Conservation (phyloP, 2,329 filamentous ascomycete species). For the Aspergillus terreus region DNA sequence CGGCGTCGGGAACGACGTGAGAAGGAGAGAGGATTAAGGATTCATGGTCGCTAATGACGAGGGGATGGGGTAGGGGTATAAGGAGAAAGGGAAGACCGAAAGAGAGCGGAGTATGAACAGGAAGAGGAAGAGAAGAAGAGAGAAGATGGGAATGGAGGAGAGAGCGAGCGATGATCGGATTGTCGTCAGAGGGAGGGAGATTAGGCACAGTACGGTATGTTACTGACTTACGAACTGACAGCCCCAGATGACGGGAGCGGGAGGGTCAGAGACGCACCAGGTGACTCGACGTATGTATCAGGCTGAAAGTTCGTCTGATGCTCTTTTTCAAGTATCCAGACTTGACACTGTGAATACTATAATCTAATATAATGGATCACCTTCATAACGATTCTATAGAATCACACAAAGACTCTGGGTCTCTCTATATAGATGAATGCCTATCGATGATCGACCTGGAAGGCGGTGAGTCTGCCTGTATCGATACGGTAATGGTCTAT, state of each 20-base stretch:
- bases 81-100: slow-evolving; percentile 3
- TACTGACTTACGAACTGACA: neutral
- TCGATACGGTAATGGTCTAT: neutral
- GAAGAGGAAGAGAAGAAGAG: slow-evolving; percentile 11
- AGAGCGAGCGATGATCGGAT: slow-evolving; percentile 1
- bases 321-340: too few species aligned
- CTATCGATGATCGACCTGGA: neutral
- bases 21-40: slow-evolving; percentile 19
- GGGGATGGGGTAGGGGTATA: neutral
- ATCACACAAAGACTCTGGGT: too few species aligned
- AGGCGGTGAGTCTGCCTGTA: neutral
- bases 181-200: slow-evolving; percentile 7
- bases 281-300: slow-evolving; percentile 35
- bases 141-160: slow-evolving; percentile 14
- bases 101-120: slow-evolving; percentile 9
- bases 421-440: neutral
- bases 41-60: slow-evolving; percentile 17
- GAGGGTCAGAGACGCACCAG: slow-evolving; percentile 40
- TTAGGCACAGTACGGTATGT: slow-evolving; percentile 9
- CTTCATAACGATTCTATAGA: too few species aligned
- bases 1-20: slow-evolving; percentile 25
- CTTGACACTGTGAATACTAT: too few species aligned
- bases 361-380: too few species aligned
- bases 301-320: slow-evolving; percentile 3
- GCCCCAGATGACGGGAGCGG: slow-evolving; percentile 5